A percentile compares a stretch with the other conserved stretches of the same genome.
These are phyloP conservation scores for Achaetomiella virescens DNA, from an alignment of 495 filamentous ascomycete species.

Conservation along the genomic window DNA sequence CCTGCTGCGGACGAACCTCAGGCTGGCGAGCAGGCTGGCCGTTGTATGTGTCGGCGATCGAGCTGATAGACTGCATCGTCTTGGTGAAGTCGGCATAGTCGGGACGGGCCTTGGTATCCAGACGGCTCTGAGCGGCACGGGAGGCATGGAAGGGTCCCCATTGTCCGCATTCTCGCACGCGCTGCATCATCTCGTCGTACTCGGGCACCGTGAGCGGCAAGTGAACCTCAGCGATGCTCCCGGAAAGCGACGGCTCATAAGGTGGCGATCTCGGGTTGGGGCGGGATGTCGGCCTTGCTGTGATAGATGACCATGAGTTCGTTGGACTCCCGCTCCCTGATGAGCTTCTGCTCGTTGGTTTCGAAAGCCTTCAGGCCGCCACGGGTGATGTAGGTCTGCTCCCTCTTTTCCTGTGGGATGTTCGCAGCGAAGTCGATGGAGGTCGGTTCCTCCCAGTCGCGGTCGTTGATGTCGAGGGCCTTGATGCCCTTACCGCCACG, in stretches of 20 bases:
- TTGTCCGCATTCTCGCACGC: constrained; percentile 14
- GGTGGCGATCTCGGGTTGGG: constrained; percentile 69
- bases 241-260: constrained; percentile 16
- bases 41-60: constrained; percentile 16
- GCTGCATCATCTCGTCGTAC: constrained; percentile 29
- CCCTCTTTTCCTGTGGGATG: constrained; percentile 47
- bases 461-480: constrained; percentile 46
- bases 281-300: constrained; percentile 65
- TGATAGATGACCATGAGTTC: constrained; percentile 82
- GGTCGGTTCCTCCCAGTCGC: constrained; percentile 32
- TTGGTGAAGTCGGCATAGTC: constrained; percentile 24
- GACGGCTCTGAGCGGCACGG: constrained; percentile 16
- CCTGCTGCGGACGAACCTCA: background rate
- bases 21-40: constrained; percentile 4
- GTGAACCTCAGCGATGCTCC: constrained; percentile 12
- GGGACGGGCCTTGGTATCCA: constrained; percentile 15
- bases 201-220: constrained; percentile 17
- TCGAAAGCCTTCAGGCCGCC: constrained; percentile 53
- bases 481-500: constrained; percentile 33
- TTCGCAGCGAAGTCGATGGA: constrained; percentile 47
- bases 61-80: constrained; percentile 16
- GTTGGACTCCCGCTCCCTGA: constrained; percentile 65
- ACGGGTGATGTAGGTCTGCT: constrained; percentile 54
- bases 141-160: constrained; percentile 14
- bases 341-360: constrained; percentile 60